phyloP scores from a whole-genome alignment of 2,329 filamentous ascomycete species.

The Fusarium sp. region DNA sequence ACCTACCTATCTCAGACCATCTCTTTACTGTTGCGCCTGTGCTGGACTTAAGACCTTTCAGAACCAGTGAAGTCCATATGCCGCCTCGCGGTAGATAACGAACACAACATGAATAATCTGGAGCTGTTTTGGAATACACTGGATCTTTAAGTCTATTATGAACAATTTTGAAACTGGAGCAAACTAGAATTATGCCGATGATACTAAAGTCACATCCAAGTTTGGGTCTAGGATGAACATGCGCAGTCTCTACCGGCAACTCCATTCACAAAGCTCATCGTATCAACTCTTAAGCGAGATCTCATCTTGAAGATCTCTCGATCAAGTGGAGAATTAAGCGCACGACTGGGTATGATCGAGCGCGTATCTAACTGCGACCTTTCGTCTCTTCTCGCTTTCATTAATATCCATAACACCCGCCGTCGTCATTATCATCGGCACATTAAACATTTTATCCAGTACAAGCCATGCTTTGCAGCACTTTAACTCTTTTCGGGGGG shows the following conservation, averaged over 20 bases:
- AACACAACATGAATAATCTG: background rate
- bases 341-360: slow-evolving; percentile 7
- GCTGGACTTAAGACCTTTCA: background rate
- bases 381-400: background rate
- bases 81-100: background rate
- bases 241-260: background rate
- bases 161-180: background rate
- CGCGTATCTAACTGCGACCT: slow-evolving; percentile 9
- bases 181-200: background rate
- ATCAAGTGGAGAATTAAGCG: background rate
- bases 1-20: no score
- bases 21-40: background rate
- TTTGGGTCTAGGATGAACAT: slow-evolving; percentile 8
- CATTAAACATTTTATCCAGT: slow-evolving; percentile 7
- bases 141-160: background rate
- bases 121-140: background rate
- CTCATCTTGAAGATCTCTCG: background rate
- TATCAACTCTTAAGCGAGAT: background rate
- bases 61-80: background rate
- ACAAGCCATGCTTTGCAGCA: background rate
- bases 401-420: slow-evolving; percentile 5
- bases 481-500: slow-evolving; percentile 54
- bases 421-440: slow-evolving; percentile 23
- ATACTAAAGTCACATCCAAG: slow-evolving; percentile 1
- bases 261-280: background rate